Base-by-base conservation (phyloP, 805 yeast species). In the Candida nemodendra region DNA sequence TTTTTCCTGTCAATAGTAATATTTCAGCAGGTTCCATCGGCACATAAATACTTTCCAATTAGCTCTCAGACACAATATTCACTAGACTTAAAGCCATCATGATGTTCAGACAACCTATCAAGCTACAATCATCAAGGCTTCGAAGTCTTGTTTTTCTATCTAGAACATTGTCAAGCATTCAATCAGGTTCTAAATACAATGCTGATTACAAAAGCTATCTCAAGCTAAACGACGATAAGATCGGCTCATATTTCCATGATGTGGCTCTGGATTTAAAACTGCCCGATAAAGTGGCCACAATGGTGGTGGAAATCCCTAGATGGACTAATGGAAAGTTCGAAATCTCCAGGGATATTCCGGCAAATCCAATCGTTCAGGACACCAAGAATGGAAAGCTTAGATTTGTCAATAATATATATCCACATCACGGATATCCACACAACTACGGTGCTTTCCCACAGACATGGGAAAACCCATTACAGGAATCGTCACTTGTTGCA, bases 391-490 rank as follows among this genome's bases (percentile, higher is more conserved):
- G 86, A 5, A 69, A 81, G 48, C 74, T 82, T 25, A 68, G 96
- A 53, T 87, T 80, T 52, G 84, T 87, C 22, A 74, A 81, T 53
- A 87, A 87, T 64, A 66, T 85, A 16, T 87, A 81, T 67, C 95
- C 95, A 7, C 80, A 74, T 59, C 82, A 82, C 50, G 95, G 95
- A 1, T 86, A 85, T 61, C 81, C 87, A 39, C 90, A 82, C 62
- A 87, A 87, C 64, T 87, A 87, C 57, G 95, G 96, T 30, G 91
- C 95, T 3, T 70, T 86, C 51, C 90, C 95, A 13, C 95, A 86
- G 68, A 91, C 98, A 3, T 91, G 98, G 98, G 99, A 91, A 65
- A 95, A 93, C 58, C 95, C 95, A n/a, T 76, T 81, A 41, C 68
- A 67, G 36, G 54, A 48, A 38, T 69, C 62, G 35, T 51, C 65